Evolutionary conservation across 495 filamentous ascomycete genomes (phyloP).

Genomic region (Bombardia bombarda): DNA sequence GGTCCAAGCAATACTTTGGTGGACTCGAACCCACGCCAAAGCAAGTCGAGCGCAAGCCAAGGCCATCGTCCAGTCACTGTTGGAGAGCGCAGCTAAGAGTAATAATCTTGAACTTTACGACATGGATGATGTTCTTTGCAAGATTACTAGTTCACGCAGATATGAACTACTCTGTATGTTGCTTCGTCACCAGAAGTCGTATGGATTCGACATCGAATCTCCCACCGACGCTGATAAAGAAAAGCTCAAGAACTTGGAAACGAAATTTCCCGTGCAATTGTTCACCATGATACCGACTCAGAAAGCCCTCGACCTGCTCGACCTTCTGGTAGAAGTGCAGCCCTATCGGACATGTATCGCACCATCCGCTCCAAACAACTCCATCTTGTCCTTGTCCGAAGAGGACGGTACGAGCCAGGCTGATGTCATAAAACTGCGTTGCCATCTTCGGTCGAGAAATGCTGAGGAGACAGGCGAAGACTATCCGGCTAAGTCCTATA

Average conservation of each 20-base stretch:
- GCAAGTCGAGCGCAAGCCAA: neutral
- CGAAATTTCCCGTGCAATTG: neutral
- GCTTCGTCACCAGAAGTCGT: constrained; percentile 3
- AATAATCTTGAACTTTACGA: neutral
- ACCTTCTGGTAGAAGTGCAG: neutral
- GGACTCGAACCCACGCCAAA: neutral
- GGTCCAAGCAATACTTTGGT: neutral
- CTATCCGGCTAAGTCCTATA: neutral
- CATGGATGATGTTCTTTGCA: neutral
- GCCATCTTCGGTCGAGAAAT: neutral
- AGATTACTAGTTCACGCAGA: neutral
- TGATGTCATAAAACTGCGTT: neutral
- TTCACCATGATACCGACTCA: constrained; percentile 2
- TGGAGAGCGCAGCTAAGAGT: neutral
- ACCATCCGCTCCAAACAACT: neutral
- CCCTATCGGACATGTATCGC: too few relatives aligned
- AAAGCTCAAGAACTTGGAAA: constrained; percentile 2
- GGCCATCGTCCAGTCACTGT: neutral
- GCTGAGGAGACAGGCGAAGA: too few relatives aligned
- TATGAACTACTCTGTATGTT: constrained; percentile 5
- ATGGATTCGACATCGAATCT: constrained; percentile 5
- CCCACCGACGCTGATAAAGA: neutral
- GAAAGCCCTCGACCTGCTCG: neutral
- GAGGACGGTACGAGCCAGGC: neutral
- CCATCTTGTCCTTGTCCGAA: neutral